Percentiles rank a stretch among this genome's conserved stretches.
Evolutionary conservation across 1,284 basidiomycete species (phyloP).

Genomic region (Ceratobasidium sp.): DNA sequence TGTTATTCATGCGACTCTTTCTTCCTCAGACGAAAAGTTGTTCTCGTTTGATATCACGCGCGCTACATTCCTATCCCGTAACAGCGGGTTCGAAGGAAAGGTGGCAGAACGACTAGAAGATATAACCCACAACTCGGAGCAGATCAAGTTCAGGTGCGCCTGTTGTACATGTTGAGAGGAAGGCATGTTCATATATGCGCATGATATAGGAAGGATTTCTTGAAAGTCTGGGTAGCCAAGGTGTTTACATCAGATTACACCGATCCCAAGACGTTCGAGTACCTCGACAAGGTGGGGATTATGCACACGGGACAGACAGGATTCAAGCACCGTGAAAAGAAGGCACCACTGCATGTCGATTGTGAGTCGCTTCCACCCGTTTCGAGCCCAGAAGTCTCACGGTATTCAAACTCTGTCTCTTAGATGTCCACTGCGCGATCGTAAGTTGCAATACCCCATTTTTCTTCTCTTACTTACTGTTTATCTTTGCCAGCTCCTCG

Average conservation of each 20-base stretch:
- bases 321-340: conserved; percentile 49
- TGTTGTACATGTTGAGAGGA: background rate
- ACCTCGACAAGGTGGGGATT: conserved; percentile 44
- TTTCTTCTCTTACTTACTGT: background rate
- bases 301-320: conserved; percentile 48
- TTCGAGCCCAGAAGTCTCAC: background rate
- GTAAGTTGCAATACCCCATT: conserved; percentile 11
- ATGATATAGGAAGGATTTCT: no score
- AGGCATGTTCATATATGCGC: background rate
- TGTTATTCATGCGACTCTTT: no score
- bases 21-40: conserved; percentile 45
- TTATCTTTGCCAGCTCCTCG: conserved; percentile 23
- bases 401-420: background rate
- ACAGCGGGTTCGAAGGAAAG: conserved; percentile 43
- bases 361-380: conserved; percentile 30
- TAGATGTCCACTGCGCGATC: conserved; percentile 44
- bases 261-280: conserved; percentile 44
- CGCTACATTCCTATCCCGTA: conserved; percentile 45
- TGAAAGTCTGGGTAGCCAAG: conserved; percentile 46
- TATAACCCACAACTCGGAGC: conserved; percentile 44
- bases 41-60: conserved; percentile 47
- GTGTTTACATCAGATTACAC: conserved; percentile 47
- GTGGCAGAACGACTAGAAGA: conserved; percentile 12
- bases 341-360: conserved; percentile 47
- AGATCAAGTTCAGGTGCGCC: conserved; percentile 46